Evolutionary conservation across 139 green algal genomes (phyloP).

Genomic region (Chara braunii): DNA sequence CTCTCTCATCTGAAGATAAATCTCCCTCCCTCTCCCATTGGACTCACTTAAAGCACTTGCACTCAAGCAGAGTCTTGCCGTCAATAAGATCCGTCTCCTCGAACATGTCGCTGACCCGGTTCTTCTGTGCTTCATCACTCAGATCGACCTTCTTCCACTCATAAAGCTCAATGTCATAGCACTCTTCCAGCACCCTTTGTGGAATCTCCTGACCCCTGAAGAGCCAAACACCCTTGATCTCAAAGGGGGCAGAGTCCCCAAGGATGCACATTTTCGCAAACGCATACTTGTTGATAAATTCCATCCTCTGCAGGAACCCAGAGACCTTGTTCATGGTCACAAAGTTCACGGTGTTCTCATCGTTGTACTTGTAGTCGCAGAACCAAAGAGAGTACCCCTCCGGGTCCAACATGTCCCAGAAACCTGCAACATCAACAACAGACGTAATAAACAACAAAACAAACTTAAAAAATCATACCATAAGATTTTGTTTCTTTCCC

Average conservation of each 20-base stretch:
- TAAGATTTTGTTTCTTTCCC: too few species aligned
- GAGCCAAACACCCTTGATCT: constrained; percentile 55
- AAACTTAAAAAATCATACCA: too few species aligned
- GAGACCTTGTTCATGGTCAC: constrained; percentile 62
- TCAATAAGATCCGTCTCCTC: constrained; percentile 53
- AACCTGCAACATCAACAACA: constrained; percentile 38
- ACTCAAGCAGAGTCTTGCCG: constrained; percentile 49
- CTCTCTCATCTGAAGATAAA: too few species aligned
- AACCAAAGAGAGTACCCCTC: constrained; percentile 58
- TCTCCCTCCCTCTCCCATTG: too few species aligned
- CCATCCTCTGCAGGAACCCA: constrained; percentile 59
- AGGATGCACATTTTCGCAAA: constrained; percentile 64
- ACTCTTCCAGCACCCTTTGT: constrained; percentile 51
- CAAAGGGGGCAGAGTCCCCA: constrained; percentile 47
- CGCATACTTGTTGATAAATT: constrained; percentile 57
- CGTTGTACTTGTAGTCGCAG: constrained; percentile 61
- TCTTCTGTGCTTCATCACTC: constrained; percentile 39
- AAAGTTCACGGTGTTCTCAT: constrained; percentile 62
- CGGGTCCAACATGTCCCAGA: constrained; percentile 45
- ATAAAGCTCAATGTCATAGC: constrained; percentile 58
- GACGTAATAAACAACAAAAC: background rate
- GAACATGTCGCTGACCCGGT: constrained; percentile 47
- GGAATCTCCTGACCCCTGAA: constrained; percentile 56
- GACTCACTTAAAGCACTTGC: constrained; percentile 68
- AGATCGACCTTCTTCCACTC: constrained; percentile 50